A percentile compares a stretch with the other conserved stretches of the same genome.
Conservation (phyloP, 1,139 yeast species). For the Diutina scorzettiae region DNA sequence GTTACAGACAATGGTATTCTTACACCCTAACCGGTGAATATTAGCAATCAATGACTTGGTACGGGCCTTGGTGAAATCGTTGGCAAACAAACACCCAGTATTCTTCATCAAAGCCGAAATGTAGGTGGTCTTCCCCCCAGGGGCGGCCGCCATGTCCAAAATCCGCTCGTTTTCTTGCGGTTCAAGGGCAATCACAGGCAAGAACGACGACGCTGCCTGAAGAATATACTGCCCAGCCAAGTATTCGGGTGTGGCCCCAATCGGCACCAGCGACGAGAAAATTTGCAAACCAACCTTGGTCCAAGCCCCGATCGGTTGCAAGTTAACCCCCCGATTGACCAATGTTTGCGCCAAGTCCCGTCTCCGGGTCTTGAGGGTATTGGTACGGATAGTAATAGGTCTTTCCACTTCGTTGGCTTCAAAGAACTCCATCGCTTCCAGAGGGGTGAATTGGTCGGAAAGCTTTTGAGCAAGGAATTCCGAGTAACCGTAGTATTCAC, state of each 20-base stretch:
- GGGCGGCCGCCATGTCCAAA: constrained; percentile 99
- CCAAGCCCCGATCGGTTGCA: constrained; percentile 97
- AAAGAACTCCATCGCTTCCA: constrained; percentile 95
- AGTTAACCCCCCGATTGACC: constrained; percentile 92
- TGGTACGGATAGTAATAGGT: constrained; percentile 93
- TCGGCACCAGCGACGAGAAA: constrained; percentile 96
- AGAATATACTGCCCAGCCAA: constrained; percentile 94
- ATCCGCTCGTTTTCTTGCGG: constrained; percentile 95
- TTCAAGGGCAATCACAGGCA: constrained; percentile 95
- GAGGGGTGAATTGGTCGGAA: constrained; percentile 80
- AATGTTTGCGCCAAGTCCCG: constrained; percentile 92
- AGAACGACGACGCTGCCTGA: constrained; percentile 96
- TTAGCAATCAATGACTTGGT: constrained; percentile 94
- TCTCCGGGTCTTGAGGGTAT: constrained; percentile 87
- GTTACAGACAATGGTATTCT: constrained; percentile 91
- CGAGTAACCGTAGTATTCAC: constrained; percentile 95
- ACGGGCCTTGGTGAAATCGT: constrained; percentile 92
- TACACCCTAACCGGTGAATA: constrained; percentile 93
- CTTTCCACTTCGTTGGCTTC: constrained; percentile 97
- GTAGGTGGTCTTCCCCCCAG: constrained; percentile 98
- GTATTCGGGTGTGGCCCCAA: constrained; percentile 99
- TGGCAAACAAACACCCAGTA: constrained; percentile 95
- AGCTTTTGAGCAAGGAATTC: constrained; percentile 87
- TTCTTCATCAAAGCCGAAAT: constrained; percentile 95
- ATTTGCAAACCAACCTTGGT: constrained; percentile 95